Evolutionary conservation across 1,139 yeast species (phyloP).

Genomic region (Casaregolazyma lundiana): DNA sequence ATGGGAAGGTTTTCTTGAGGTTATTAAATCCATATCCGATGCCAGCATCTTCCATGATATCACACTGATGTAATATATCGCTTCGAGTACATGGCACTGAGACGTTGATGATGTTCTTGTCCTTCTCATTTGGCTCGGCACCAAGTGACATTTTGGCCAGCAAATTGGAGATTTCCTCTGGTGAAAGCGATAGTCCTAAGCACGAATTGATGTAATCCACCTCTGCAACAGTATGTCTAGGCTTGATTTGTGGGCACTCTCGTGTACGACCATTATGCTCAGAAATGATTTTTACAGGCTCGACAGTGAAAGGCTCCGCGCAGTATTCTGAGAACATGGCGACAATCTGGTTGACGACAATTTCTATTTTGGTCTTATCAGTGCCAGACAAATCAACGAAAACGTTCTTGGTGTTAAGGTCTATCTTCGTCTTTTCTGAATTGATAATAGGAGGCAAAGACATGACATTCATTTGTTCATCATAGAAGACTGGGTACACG

Average conservation of each 20-base stretch:
- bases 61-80: conserved; percentile 95
- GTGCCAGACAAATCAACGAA: conserved; percentile 95
- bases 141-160: conserved; percentile 76
- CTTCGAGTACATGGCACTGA: conserved; percentile 89
- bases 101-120: conserved; percentile 58
- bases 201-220: conserved; percentile 85
- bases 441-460: conserved; percentile 97
- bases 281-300: conserved; percentile 82
- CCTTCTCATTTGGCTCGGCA: conserved; percentile 51
- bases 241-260: conserved; percentile 65
- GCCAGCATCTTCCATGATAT: conserved; percentile 98
- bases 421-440: conserved; percentile 84
- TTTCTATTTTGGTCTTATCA: conserved; percentile 86
- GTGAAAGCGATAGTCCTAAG: conserved; percentile 70
- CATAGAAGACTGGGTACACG: conserved; percentile 86
- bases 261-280: conserved; percentile 78
- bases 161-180: conserved; percentile 63
- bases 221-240: conserved; percentile 71
- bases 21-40: conserved; percentile 94
- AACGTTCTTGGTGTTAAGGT: conserved; percentile 77
- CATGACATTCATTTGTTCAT: conserved; percentile 70
- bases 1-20: conserved; percentile 75
- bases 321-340: conserved; percentile 95
- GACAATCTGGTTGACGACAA: conserved; percentile 84
- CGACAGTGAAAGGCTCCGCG: conserved; percentile 64